phyloP scores from a whole-genome alignment of 805 yeast genomes.

The Hanseniaspora clermontiae region DNA sequence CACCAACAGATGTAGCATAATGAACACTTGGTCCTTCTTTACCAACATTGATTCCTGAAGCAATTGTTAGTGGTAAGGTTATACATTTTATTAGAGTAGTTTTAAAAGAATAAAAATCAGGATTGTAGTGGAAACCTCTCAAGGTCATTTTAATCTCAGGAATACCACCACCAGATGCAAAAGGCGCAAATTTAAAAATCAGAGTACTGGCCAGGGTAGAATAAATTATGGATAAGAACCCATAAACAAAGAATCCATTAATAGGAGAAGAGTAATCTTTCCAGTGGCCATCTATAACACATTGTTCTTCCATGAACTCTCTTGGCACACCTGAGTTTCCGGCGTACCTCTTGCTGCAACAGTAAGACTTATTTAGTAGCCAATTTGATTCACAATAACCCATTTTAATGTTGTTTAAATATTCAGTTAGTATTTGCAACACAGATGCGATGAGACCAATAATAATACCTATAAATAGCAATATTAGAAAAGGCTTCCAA shows the following conservation, averaged over 20 bases:
- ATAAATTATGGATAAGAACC: constrained; percentile 46
- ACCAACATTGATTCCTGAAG: constrained; percentile 87
- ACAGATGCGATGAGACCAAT: constrained; percentile 79
- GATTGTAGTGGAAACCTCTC: constrained; percentile 65
- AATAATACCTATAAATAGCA: constrained; percentile 59
- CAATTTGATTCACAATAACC: constrained; percentile 68
- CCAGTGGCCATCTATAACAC: constrained; percentile 49
- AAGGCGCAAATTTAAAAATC: constrained; percentile 63
- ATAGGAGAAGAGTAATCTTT: constrained; percentile 42
- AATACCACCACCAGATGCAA: constrained; percentile 95
- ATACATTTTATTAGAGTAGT: constrained; percentile 66
- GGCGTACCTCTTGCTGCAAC: constrained; percentile 52
- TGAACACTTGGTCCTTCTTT: constrained; percentile 98
- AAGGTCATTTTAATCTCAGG: constrained; percentile 92
- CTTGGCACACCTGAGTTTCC: constrained; percentile 22
- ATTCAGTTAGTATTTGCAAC: constrained; percentile 70
- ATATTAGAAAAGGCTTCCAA: constrained; percentile 46
- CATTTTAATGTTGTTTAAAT: constrained; percentile 62
- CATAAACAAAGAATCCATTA: constrained; percentile 43
- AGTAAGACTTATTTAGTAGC: constrained; percentile 59
- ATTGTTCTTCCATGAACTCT: constrained; percentile 28
- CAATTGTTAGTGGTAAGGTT: constrained; percentile 79
- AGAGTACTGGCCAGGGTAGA: constrained; percentile 54
- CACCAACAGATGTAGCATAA: constrained; percentile 65
- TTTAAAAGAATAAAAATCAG: constrained; percentile 60